phyloP scores from a whole-genome alignment of 371 early-diverging fungal species.

The Phascolomyces articulosus region DNA sequence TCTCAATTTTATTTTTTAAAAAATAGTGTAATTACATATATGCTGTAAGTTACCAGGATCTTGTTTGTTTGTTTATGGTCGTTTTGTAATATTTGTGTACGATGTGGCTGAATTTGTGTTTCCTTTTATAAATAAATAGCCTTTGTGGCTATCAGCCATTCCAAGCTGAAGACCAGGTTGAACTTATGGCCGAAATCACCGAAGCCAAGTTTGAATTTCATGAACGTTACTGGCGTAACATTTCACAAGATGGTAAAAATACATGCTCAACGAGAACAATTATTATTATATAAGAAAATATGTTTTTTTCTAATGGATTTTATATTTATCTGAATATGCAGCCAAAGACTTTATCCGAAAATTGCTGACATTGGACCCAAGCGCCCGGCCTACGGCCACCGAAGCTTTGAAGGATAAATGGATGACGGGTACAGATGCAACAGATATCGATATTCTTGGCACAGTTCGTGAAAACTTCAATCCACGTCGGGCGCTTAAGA shows the following conservation, averaged over 20 bases:
- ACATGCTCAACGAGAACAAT: background rate
- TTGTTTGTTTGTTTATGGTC: background rate
- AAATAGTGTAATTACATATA: conserved; percentile 68
- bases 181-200: conserved; percentile 64
- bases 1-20: background rate
- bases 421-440: conserved; percentile 63
- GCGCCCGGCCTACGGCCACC: conserved; percentile 73
- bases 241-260: conserved; percentile 65
- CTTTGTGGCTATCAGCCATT: conserved; percentile 79
- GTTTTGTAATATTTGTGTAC: no score
- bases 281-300: no score
- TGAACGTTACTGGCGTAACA: conserved; percentile 76
- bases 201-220: conserved; percentile 72
- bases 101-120: background rate
- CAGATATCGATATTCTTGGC: conserved; percentile 71
- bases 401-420: conserved; percentile 86
- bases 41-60: conserved; percentile 47
- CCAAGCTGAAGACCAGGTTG: conserved; percentile 59
- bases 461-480: conserved; percentile 73
- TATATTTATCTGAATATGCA: conserved; percentile 15
- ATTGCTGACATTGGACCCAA: conserved; percentile 72
- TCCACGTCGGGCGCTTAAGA: conserved; percentile 45
- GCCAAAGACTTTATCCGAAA: conserved; percentile 89
- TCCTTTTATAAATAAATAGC: conserved; percentile 1
- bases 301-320: no score